These are phyloP conservation scores for Puccinia horiana DNA, from an alignment of 1,284 basidiomycete species.

Conservation along the genomic window DNA sequence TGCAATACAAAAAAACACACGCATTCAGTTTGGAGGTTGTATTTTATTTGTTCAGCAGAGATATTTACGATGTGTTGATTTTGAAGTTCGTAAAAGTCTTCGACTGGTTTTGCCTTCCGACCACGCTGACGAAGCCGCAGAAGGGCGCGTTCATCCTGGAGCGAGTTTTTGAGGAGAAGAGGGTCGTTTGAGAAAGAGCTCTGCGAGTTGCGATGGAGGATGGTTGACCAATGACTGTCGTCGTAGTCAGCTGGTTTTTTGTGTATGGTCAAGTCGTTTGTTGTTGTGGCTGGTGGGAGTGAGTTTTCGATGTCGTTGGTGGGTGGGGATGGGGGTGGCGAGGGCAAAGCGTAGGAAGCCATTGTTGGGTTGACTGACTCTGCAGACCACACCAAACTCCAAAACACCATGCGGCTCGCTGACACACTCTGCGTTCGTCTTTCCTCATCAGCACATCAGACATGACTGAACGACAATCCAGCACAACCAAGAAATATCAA, in stretches of 20 bases:
- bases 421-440: too few relatives aligned
- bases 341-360: too few relatives aligned
- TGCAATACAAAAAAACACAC: not conserved
- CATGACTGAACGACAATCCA: too few relatives aligned
- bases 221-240: slow-evolving; percentile 25
- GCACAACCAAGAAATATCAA: too few relatives aligned
- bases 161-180: not conserved
- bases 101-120: slow-evolving; percentile 3
- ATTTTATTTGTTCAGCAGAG: not conserved
- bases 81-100: slow-evolving; percentile 35
- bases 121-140: slow-evolving; percentile 10
- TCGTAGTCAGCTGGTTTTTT: slow-evolving; percentile 26
- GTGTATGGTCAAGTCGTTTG: not conserved
- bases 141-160: slow-evolving; percentile 20
- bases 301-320: too few relatives aligned
- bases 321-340: not conserved
- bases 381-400: too few relatives aligned
- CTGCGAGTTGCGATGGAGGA: slow-evolving; percentile 12
- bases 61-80: slow-evolving; percentile 40
- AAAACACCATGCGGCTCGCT: too few relatives aligned
- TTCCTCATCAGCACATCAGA: too few relatives aligned
- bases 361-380: too few relatives aligned
- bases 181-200: not conserved
- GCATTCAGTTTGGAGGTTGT: not conserved
- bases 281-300: not conserved